A percentile compares a stretch with the other conserved stretches of the same genome.
phyloP scores from a whole-genome alignment of 331 rosid species.

The Quercus phellos region DNA sequence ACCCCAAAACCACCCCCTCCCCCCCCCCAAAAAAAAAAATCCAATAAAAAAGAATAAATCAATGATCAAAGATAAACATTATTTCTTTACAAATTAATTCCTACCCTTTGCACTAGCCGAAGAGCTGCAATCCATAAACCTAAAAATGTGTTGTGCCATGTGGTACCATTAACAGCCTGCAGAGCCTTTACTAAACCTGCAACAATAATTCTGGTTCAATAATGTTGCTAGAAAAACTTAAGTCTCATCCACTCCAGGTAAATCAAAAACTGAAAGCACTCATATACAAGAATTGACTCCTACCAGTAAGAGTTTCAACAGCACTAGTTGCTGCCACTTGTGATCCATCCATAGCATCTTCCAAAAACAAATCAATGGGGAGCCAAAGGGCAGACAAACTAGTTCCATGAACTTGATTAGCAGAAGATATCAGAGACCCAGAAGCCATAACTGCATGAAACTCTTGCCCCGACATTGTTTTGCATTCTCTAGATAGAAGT shows the following conservation, averaged over 20 bases:
- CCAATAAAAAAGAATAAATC: too few relatives aligned
- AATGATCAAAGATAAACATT: too few relatives aligned
- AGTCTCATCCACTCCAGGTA: slow-evolving; percentile 3
- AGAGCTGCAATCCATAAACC: slow-evolving; percentile 88
- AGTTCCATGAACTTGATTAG: slow-evolving; percentile 54
- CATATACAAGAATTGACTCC: slow-evolving; percentile 12
- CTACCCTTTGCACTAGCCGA: slow-evolving; percentile 69
- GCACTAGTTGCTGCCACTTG: slow-evolving; percentile 63
- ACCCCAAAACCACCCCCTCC: too few relatives aligned
- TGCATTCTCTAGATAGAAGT: slow-evolving; percentile 45
- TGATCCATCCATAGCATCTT: slow-evolving; percentile 86
- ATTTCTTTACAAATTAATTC: too few relatives aligned
- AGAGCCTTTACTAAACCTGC: slow-evolving; percentile 79
- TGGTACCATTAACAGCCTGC: slow-evolving; percentile 60
- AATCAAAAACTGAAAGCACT: background rate
- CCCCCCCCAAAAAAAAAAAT: too few relatives aligned
- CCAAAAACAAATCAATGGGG: slow-evolving; percentile 89
- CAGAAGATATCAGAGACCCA: slow-evolving; percentile 44
- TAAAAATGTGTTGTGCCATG: slow-evolving; percentile 82
- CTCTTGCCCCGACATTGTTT: slow-evolving; percentile 45
- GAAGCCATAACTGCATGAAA: slow-evolving; percentile 59
- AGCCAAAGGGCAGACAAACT: slow-evolving; percentile 76
- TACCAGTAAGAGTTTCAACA: slow-evolving; percentile 66
- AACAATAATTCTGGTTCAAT: slow-evolving; percentile 25
- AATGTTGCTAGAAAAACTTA: slow-evolving; percentile 5